Evolutionary conservation across 345 rosid species (phyloP), one percentile per base, ranked within the genome.

Genomic region (Eucalyptus polybractea): DNA sequence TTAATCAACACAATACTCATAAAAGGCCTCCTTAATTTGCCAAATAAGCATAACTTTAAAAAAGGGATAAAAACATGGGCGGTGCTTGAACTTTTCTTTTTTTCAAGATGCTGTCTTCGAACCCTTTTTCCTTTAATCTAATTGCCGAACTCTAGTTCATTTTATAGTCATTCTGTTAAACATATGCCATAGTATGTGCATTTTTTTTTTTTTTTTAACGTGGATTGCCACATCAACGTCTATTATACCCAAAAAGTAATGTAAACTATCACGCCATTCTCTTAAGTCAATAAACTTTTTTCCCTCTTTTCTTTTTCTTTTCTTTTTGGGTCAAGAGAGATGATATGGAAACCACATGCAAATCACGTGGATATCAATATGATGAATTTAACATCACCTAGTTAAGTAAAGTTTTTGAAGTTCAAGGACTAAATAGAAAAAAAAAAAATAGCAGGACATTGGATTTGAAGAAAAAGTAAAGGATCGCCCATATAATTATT

Each of bases 311-410:
- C 13, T 29, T 31, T 16, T 31, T 14, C 7, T 17, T 16, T 69
- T 16, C 2, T 0, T 69, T 69, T 31, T 69, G 13, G 4, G 24
- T 10, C 24, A 8, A 69, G 7, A 69, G 42, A 69, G 13, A 16
- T 31, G 80, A 31, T 6, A 3, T 31, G 44, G 7, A 69, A 69
- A 16, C 8, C 11, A 16, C 33, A 31, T 5, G 6, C 10, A n/a
- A n/a, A 16, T 37, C 11, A 6, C 24, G 0, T 1, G 40, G 2
- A 10, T 7, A 8, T 16, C 42, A 31, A 8, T 31, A 16, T 3
- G 80, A 31, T 1, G 6, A 69, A 31, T 69, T 31, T 33, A 69
- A 16, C 7, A 1, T 33, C 10, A n/a, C 31, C 37, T 65, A 65
- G 40, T 33, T 16, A 37, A 31, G 44, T 16, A 12, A 17, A 33